These are phyloP conservation scores for Globisporangium takayamanum DNA, from an alignment of 352 stramenopile species.

Conservation along the genomic window DNA sequence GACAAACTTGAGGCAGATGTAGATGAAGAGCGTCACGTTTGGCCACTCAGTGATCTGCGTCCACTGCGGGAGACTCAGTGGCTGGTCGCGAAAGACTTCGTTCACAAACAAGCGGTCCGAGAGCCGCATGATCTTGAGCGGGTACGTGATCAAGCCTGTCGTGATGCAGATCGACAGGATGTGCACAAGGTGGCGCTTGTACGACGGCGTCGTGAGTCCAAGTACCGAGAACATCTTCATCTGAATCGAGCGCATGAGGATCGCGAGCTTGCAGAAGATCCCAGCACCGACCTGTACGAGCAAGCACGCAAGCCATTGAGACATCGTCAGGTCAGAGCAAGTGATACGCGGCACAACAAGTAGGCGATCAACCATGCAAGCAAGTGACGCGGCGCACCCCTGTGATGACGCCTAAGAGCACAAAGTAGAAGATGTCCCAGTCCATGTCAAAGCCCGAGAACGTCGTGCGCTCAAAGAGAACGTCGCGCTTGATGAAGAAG, in stretches of 20 bases:
- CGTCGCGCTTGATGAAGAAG: constrained; percentile 61
- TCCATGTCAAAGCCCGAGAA: constrained; percentile 79
- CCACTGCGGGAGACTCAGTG: constrained; percentile 50
- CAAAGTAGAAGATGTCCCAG: constrained; percentile 67
- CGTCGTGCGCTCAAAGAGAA: constrained; percentile 71
- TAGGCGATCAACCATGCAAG: neutral
- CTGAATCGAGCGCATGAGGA: constrained; percentile 39
- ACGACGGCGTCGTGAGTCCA: constrained; percentile 39
- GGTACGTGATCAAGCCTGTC: constrained; percentile 58
- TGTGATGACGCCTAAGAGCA: constrained; percentile 56
- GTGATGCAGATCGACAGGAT: constrained; percentile 54
- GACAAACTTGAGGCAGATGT: constrained; percentile 66
- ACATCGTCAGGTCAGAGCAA: neutral
- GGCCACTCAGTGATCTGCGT: constrained; percentile 54
- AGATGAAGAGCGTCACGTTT: constrained; percentile 55
- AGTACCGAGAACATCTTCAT: constrained; percentile 45
- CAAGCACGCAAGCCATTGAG: constrained; percentile 1
- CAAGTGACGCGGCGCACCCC: constrained; percentile 33
- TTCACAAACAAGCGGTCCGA: constrained; percentile 71
- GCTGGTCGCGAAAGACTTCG: constrained; percentile 66
- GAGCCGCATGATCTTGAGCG: constrained; percentile 61
- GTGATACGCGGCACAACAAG: neutral
- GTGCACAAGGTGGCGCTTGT: constrained; percentile 51
- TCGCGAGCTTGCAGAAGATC: constrained; percentile 53
- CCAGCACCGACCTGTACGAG: constrained; percentile 43